Base-by-base conservation (phyloP, 2,329 filamentous ascomycete genomes). In the Ascochyta rabiei region DNA sequence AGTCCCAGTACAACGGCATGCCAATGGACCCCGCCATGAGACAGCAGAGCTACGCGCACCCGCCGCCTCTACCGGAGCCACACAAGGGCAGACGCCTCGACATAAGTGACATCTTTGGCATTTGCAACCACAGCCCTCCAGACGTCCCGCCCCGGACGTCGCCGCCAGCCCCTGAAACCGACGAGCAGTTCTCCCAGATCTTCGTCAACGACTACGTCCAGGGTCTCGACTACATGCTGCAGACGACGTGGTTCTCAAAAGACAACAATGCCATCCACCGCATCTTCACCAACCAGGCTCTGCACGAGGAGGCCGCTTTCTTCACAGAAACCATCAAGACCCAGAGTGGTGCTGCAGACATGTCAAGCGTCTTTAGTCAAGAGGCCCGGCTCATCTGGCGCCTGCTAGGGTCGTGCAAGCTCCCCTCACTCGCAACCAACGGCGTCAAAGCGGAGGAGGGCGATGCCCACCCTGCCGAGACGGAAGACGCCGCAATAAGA, bases 201-300 rank as follows among this genome's bases (percentile, higher is more conserved):
- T 74, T 70, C 35, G 53, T 64, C 23, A 75, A 74, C 33, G 72
- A 75, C 48, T 75, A 75, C 49, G 66, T 62, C 50, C 46, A 60
- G 23, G 72, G 72, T 7, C 64, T 75, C 6, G 69, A 74, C 51
- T 53, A 66, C 19, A 69, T 74, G 55, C 60, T 75, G n/a, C 93
- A 97, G 73, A 90, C 91, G 6, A 83, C 82, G 24, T 98, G 93
- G 93, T 97, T 91, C 76, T 84, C 79, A 23, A 77, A 76, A 33
- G 80, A 80, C 61, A 84, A 81, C 48, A 77, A 82, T 49, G 72
- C 71, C n/a, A 76, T 75, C 28, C 66, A 63, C 35, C 56, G 80
- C 47, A 75, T 89, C 2, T 75, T 85, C 53, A 76, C 74, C 31
- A 82, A 89, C 68, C 62, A 66, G 21, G 57, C 47, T 16, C 48